Base-by-base conservation (phyloP, 2,329 filamentous ascomycete genomes). In the Epichloe sylvatica region DNA sequence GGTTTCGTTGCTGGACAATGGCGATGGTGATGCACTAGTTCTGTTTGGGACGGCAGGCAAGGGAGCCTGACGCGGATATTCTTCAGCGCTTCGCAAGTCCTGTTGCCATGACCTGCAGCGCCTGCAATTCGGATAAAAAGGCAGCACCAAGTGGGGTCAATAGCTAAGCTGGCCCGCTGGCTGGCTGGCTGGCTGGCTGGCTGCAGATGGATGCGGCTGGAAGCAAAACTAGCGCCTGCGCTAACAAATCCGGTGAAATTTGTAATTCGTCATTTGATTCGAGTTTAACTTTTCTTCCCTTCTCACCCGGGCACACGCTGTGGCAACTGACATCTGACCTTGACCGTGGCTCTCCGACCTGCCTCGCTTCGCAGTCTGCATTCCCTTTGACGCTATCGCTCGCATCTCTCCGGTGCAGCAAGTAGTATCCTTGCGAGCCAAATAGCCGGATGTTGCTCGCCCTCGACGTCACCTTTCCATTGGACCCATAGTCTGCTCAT, bases 171-270 rank as follows among this genome's bases (percentile, higher is more conserved):
- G 25, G 25, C 25, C 2, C 2, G 25, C 25, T 9, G 25, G 25
- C 25, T 23, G 23, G 23, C 23, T 2, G 2, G 25, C 25, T 8
- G 7, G 25, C 25, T 8, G 25, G 25, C 23, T 25, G 23, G 23
- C 23, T 7, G 23, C 23, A 17, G 36, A 19, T 40, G 45, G 21
- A 30, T 43, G 40, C n/a, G 40, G 40, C 21, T 17, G 7, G 23
- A 25, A 21, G 23, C 35, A 42, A 42, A 36, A 2, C 37, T 54
- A 54, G 49, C 49, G 49, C 23, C 36, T 19, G 38, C 36, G 51
- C 53, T 54, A 51, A 53, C 51, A 50, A 54, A 53, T 49, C 36
- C 43, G 30, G 17, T 36, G n/a, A 21, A 45, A 34, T 35, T 36
- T 12, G 41, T 30, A 8, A 35, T 49, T 42, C 38, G 19, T 43